These are phyloP conservation scores for Neurospora africana DNA, from an alignment of 495 filamentous ascomycete species.

Conservation along the genomic window DNA sequence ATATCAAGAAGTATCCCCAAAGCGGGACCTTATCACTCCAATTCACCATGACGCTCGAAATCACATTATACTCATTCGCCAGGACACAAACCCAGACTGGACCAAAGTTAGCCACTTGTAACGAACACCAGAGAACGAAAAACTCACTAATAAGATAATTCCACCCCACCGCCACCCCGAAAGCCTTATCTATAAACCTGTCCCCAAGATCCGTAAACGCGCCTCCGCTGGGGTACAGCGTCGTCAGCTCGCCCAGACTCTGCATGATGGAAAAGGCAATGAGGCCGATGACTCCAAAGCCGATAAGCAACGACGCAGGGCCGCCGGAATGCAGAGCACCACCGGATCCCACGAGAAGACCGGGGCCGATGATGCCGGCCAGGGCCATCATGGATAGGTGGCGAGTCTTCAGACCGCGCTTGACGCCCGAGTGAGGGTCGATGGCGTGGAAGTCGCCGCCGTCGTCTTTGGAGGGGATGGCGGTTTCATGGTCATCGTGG, in stretches of 20 bases:
- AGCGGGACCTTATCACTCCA: conserved; percentile 44
- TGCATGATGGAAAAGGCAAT: conserved; percentile 55
- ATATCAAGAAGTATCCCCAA: conserved; percentile 53
- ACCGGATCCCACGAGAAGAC: conserved; percentile 47
- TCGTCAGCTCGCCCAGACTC: conserved; percentile 59
- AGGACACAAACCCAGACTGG: conserved; percentile 47
- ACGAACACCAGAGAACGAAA: neutral
- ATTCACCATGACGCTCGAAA: conserved; percentile 48
- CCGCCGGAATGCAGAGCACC: conserved; percentile 51
- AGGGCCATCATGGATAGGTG: conserved; percentile 66
- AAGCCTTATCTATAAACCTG: conserved; percentile 62
- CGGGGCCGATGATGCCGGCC: conserved; percentile 47
- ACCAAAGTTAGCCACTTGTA: neutral
- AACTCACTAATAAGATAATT: conserved; percentile 50
- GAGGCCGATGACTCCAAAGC: conserved; percentile 54
- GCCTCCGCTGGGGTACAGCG: conserved; percentile 58
- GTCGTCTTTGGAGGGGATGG: neutral
- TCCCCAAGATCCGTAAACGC: conserved; percentile 51
- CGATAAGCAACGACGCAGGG: conserved; percentile 52
- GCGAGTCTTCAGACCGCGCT: conserved; percentile 51
- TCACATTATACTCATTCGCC: conserved; percentile 48
- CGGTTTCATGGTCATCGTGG: neutral
- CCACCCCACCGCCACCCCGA: conserved; percentile 81
- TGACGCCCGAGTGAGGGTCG: conserved; percentile 38
- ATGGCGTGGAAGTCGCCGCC: conserved; percentile 31